A percentile compares a stretch with the other conserved stretches of the same genome.
Evolutionary conservation across 1,284 basidiomycete species (phyloP).

Genomic region (Vanrija sp.): DNA sequence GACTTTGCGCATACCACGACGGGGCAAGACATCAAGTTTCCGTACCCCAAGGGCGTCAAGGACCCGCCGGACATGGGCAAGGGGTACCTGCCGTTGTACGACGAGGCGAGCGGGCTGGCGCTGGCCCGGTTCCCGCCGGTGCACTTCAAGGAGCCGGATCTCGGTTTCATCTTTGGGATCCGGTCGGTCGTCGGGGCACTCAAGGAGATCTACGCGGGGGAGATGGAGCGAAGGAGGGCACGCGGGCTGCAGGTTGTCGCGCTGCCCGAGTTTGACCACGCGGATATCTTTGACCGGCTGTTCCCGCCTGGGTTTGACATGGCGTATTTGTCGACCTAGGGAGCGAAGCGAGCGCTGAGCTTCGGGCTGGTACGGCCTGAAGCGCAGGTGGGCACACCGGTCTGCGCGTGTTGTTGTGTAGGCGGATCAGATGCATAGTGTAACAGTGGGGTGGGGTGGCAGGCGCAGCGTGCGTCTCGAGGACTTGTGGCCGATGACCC

Average conservation of each 20-base stretch:
- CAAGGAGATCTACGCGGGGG: conserved; percentile 77
- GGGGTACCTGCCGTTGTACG: conserved; percentile 75
- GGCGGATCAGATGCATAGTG: background rate
- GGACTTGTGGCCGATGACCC: too few species aligned
- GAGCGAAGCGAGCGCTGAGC: too few species aligned
- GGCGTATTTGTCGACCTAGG: conserved; percentile 27
- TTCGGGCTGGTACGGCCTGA: too few species aligned
- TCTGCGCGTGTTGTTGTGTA: background rate
- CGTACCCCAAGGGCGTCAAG: conserved; percentile 42
- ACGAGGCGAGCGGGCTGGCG: conserved; percentile 70
- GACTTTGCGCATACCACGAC: conserved; percentile 99
- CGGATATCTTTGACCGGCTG: conserved; percentile 36
- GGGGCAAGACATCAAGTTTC: conserved; percentile 75
- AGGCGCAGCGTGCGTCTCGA: too few species aligned
- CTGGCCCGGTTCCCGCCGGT: conserved; percentile 90
- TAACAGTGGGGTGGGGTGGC: background rate
- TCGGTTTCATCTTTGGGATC: conserved; percentile 89
- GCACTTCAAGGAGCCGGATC: conserved; percentile 80
- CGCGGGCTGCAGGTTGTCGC: conserved; percentile 4
- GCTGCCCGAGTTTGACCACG: conserved; percentile 22
- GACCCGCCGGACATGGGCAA: conserved; percentile 55
- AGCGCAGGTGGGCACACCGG: too few species aligned
- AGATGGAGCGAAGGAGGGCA: conserved; percentile 46
- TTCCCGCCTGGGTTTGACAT: conserved; percentile 24
- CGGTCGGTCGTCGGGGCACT: conserved; percentile 71